Percentiles rank a stretch among this genome's conserved stretches.
Conservation (phyloP, 192 early-diverging fungal genomes). For the Phlyctochytrium bullatum region DNA sequence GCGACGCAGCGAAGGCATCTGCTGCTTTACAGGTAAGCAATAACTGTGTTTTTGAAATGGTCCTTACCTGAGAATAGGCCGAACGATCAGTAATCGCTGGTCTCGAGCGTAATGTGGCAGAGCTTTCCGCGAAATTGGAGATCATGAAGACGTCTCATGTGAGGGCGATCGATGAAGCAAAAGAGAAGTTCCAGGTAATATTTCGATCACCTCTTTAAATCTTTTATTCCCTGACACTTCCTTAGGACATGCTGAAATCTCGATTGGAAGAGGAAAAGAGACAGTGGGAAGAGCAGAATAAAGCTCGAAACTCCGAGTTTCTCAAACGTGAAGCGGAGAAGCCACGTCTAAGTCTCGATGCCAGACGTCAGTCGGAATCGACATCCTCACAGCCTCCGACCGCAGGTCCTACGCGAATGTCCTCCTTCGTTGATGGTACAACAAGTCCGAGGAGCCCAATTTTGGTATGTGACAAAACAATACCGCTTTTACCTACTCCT, state of each 20-base stretch:
- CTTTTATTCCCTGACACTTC: too few relatives aligned
- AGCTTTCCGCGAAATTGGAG: conserved; percentile 44
- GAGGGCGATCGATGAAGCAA: conserved; percentile 16
- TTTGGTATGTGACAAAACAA: background rate
- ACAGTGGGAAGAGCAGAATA: conserved; percentile 24
- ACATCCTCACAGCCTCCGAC: too few relatives aligned
- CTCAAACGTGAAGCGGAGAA: too few relatives aligned
- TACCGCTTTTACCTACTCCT: background rate
- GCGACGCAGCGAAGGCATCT: conserved; percentile 12
- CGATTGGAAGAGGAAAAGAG: conserved; percentile 26
- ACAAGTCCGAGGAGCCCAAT: background rate
- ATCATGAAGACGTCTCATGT: conserved; percentile 41
- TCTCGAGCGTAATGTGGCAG: conserved; percentile 17
- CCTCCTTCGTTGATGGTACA: background rate
- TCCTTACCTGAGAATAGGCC: too few relatives aligned
- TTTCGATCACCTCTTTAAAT: background rate
- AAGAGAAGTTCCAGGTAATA: conserved; percentile 12
- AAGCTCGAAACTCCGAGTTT: too few relatives aligned
- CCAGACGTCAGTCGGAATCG: too few relatives aligned
- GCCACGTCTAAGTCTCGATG: too few relatives aligned
- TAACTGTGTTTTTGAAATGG: too few relatives aligned
- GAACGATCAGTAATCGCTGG: too few relatives aligned
- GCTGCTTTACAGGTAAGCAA: conserved; percentile 23
- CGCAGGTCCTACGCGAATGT: background rate
- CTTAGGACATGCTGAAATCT: background rate